These are phyloP conservation scores for Aspergillus sp. DNA, from an alignment of 2,329 filamentous ascomycete species.

Conservation along the genomic window DNA sequence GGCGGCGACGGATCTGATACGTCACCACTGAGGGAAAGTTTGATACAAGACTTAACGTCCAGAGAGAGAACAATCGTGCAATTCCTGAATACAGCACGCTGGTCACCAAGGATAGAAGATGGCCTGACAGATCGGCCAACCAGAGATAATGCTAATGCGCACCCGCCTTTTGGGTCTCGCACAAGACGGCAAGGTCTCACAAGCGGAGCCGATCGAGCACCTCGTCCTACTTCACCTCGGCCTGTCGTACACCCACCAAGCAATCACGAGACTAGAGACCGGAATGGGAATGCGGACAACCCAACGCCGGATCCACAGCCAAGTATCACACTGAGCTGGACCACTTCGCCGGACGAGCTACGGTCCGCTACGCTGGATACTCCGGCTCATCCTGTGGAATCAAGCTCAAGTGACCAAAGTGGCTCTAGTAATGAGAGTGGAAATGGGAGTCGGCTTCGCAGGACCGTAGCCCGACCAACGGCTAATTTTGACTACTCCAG, in stretches of 20 bases:
- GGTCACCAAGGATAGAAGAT: conserved; percentile 36
- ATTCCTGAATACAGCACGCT: conserved; percentile 43
- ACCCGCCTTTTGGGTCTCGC: conserved; percentile 28
- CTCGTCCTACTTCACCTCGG: conserved; percentile 36
- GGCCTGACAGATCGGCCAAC: conserved; percentile 29
- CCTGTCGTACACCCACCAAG: conserved; percentile 43
- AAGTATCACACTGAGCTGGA: conserved; percentile 39
- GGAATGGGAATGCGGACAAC: conserved; percentile 25
- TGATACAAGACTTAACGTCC: conserved; percentile 41
- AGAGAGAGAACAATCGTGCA: conserved; percentile 46
- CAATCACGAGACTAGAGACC: conserved; percentile 21
- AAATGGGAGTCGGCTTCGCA: conserved; percentile 14
- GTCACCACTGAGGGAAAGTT: conserved; percentile 34
- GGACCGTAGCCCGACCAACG: conserved; percentile 18
- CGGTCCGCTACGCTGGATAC: conserved; percentile 28
- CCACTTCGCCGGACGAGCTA: conserved; percentile 42
- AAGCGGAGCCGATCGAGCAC: conserved; percentile 29
- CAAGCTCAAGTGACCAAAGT: conserved; percentile 23
- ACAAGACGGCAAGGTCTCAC: conserved; percentile 29
- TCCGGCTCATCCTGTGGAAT: conserved; percentile 21
- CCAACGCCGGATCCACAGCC: conserved; percentile 31
- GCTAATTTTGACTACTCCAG: conserved; percentile 23
- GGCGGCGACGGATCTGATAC: conserved; percentile 24
- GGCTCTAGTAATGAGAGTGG: conserved; percentile 24
- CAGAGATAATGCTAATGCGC: conserved; percentile 24